phyloP scores from a whole-genome alignment of 2,329 filamentous ascomycete species.

The Ceratocystis cubensis region DNA sequence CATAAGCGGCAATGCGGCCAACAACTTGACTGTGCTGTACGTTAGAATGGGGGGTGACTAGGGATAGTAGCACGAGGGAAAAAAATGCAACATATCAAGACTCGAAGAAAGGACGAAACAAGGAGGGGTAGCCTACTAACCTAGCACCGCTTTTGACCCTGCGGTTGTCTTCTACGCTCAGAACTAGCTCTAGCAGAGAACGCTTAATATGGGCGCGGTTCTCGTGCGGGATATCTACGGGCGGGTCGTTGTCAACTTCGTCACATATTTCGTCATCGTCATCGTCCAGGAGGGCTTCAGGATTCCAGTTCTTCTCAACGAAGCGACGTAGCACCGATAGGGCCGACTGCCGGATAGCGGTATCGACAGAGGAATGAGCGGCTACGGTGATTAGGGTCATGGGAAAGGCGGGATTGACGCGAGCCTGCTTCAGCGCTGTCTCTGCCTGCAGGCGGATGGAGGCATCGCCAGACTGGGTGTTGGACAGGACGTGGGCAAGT shows the following conservation, averaged over 20 bases:
- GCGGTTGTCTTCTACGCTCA: constrained; percentile 60
- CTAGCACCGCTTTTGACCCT: constrained; percentile 85
- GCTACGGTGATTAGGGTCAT: constrained; percentile 70
- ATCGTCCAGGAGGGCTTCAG: constrained; percentile 57
- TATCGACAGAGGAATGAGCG: constrained; percentile 57
- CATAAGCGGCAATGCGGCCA: constrained; percentile 83
- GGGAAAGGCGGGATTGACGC: constrained; percentile 59
- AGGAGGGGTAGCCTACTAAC: constrained; percentile 36
- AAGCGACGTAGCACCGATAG: constrained; percentile 70
- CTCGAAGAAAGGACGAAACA: not conserved
- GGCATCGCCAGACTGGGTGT: constrained; percentile 68
- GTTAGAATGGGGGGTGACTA: not conserved
- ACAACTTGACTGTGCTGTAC: constrained; percentile 49
- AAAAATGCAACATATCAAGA: not conserved
- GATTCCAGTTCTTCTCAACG: constrained; percentile 73
- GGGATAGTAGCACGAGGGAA: not conserved
- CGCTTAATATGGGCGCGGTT: constrained; percentile 58
- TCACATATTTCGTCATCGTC: constrained; percentile 51
- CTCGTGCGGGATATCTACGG: constrained; percentile 26
- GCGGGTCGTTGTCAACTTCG: constrained; percentile 36
- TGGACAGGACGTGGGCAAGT: constrained; percentile 74
- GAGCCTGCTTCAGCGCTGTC: constrained; percentile 61
- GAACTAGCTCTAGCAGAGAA: constrained; percentile 62
- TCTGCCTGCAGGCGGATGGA: constrained; percentile 76
- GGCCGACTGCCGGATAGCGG: constrained; percentile 70